phyloP scores from a whole-genome alignment of 129 eudicot genomes.

The Flaveria bidentis region DNA sequence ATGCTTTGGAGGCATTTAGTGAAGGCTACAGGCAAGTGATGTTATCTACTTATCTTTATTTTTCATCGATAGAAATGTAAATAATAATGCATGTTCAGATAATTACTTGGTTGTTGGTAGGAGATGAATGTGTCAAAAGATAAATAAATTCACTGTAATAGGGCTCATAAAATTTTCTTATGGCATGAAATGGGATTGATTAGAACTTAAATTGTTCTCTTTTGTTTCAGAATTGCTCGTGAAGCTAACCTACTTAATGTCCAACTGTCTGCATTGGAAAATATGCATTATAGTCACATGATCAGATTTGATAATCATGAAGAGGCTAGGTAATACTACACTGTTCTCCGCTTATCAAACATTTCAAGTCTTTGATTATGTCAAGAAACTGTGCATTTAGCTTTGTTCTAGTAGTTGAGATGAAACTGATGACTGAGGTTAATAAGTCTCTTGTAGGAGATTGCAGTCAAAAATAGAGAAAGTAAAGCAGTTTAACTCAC shows the following conservation, averaged over 20 bases:
- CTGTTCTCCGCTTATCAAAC: slow-evolving; percentile 3
- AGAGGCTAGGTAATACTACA: slow-evolving; percentile 76
- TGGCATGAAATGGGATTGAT: not conserved
- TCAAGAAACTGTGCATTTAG: not conserved
- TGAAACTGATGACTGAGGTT: slow-evolving; percentile 17
- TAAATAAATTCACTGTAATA: not conserved
- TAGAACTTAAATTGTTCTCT: slow-evolving; percentile 26
- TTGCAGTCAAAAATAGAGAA: slow-evolving; percentile 57
- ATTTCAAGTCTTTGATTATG: not conserved
- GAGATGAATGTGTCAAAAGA: not conserved
- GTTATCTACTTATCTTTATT: not conserved
- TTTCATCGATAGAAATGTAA: slow-evolving; percentile 4
- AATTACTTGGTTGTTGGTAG: not conserved
- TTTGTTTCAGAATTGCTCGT: slow-evolving; percentile 69
- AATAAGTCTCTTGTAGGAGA: slow-evolving; percentile 52
- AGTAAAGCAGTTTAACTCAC: slow-evolving; percentile 49
- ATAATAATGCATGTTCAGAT: not conserved
- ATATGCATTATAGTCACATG: slow-evolving; percentile 96
- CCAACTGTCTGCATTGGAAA: slow-evolving; percentile 85
- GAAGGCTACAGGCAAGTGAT: slow-evolving; percentile 75
- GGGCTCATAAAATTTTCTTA: not conserved
- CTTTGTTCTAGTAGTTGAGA: slow-evolving; percentile 16
- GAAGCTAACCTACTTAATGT: slow-evolving; percentile 56
- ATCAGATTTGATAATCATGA: slow-evolving; percentile 91
- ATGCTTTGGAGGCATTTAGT: slow-evolving; percentile 70